These are phyloP conservation scores for Trebouxia gelatinosa DNA, from an alignment of 163 green algal genomes.

Conservation along the genomic window DNA sequence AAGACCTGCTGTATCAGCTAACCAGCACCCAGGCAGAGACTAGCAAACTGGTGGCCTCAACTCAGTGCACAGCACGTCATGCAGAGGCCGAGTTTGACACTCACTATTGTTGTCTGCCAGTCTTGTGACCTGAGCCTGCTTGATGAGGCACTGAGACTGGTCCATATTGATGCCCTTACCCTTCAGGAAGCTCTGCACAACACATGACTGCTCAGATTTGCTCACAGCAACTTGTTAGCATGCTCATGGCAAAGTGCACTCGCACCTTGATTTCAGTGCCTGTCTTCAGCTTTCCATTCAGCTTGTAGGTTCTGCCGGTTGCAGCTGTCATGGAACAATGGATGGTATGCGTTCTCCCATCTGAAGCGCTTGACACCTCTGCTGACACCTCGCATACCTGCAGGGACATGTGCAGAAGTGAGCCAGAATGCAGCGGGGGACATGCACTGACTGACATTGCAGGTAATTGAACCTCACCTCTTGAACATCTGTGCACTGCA, in stretches of 20 bases:
- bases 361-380: not conserved
- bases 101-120: conserved; percentile 26
- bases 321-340: not conserved
- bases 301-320: not conserved
- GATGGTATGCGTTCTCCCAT: not conserved
- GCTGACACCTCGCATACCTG: conserved; percentile 14
- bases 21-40: not conserved
- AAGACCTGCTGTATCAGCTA: not conserved
- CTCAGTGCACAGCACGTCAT: not conserved
- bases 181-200: conserved; percentile 10
- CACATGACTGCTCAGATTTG: not conserved
- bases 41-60: not conserved
- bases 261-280: conserved; percentile 24
- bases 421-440: not conserved
- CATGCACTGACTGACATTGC: not conserved
- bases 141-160: conserved; percentile 14
- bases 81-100: not conserved
- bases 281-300: conserved; percentile 12
- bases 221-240: not conserved
- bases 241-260: not conserved
- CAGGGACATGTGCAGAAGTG: not conserved
- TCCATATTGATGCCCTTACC: conserved; percentile 5
- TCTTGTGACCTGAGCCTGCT: conserved; percentile 21
- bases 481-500: conserved; percentile 11
- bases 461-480: not conserved